These are phyloP conservation scores for Lachancea waltii DNA, from an alignment of 805 yeast species.

Conservation along the genomic window DNA sequence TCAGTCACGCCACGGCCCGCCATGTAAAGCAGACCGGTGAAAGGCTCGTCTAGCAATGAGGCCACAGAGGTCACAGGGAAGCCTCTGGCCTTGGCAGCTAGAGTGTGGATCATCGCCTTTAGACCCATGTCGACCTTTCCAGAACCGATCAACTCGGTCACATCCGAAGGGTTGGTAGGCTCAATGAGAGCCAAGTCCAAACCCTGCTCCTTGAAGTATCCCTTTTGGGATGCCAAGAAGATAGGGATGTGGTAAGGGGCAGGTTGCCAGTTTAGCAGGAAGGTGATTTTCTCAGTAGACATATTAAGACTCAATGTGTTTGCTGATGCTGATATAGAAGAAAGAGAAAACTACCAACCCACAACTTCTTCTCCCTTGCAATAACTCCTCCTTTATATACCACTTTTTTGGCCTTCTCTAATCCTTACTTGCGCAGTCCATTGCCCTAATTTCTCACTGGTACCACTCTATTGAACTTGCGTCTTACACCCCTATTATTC, in stretches of 20 bases:
- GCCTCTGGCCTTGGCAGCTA: slow-evolving; percentile 55
- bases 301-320: slow-evolving; percentile 14
- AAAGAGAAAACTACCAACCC: neutral
- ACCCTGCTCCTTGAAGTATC: slow-evolving; percentile 45
- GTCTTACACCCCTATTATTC: too few relatives aligned
- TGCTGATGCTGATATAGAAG: neutral
- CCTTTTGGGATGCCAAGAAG: slow-evolving; percentile 43
- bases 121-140: slow-evolving; percentile 55
- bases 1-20: slow-evolving; percentile 45
- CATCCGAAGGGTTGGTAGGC: slow-evolving; percentile 53
- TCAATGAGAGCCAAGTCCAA: slow-evolving; percentile 47
- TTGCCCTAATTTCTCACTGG: too few relatives aligned
- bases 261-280: slow-evolving; percentile 48
- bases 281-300: slow-evolving; percentile 45
- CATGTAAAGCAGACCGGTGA: slow-evolving; percentile 48
- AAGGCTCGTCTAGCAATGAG: slow-evolving; percentile 50
- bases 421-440: too few relatives aligned
- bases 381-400: too few relatives aligned
- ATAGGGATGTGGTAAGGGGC: slow-evolving; percentile 52
- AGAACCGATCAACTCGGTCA: slow-evolving; percentile 49
- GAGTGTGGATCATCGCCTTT: slow-evolving; percentile 54
- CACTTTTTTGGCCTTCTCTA: too few relatives aligned
- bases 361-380: too few relatives aligned
- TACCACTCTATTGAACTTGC: too few relatives aligned
- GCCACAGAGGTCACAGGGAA: slow-evolving; percentile 52